Evolutionary conservation across 2,329 filamentous ascomycete genomes (phyloP), one percentile per base, ranked within the genome.

Genomic region (Fusarium devonianum): DNA sequence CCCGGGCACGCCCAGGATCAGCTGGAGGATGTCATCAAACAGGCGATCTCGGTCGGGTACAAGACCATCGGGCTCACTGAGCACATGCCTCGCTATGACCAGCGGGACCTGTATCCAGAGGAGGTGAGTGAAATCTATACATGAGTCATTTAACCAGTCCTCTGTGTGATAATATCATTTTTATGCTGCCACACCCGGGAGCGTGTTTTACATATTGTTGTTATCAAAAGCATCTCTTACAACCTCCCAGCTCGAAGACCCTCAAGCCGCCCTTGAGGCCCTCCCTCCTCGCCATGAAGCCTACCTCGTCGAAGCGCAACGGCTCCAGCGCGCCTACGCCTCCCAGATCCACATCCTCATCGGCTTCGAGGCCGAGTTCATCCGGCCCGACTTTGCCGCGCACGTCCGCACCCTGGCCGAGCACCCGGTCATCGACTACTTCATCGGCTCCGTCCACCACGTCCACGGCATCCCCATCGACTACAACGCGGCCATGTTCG

Each of bases 301-400:
- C 33, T 99, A 92, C 74, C 82, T 93, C 60, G 53, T 72, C 41
- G 90, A 96, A 74, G 92, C 94, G 7, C 72, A 78, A 41, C 85
- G 88, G 23, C 78, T 99, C 21, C 88, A 88, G 45, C 70, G 74
- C 3, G 82, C 80, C 58, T 97, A 97, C 73, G 78, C 82, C 5
- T 67, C 75, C 7, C 78, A 86, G 56, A 92, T 99, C 63, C 78
- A 86, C 45, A 79, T 99, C 58, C 80, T 96, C 32, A 85, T 99
- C 67, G 94, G 90, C 34, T 96, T 97, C 69, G 94, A 99, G 72
- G 84, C 85, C 43, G 94, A 99, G 70, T 99, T 90, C 86, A 94
- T 97, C 69, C 86, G 92, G 6, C 80, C 87, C 0, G 79, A 77
- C 4, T 84, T 86, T 62, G 72, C 71, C 0, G 56, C 75, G 2